A percentile compares a stretch with the other conserved stretches of the same genome.
Evolutionary conservation across 2,329 filamentous ascomycete genomes (phyloP).

Genomic region (Gliomastix tumulicola): DNA sequence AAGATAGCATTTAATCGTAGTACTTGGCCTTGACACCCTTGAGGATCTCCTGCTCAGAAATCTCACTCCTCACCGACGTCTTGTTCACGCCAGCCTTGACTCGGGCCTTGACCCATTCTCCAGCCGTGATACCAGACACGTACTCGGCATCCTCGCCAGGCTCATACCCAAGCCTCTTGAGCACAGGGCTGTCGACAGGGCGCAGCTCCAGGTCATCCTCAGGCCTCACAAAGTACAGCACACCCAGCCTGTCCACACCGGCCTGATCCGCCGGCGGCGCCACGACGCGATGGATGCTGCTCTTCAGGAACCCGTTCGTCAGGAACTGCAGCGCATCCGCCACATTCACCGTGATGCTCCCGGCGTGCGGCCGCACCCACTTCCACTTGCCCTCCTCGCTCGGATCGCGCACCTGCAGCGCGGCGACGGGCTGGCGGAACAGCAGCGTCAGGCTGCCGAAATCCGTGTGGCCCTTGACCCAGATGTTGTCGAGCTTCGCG

Average conservation of each 20-base stretch:
- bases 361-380: constrained; percentile 38
- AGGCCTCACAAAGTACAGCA: constrained; percentile 32
- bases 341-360: constrained; percentile 45
- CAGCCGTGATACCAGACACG: constrained; percentile 20
- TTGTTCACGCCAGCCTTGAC: constrained; percentile 11
- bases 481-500: constrained; percentile 21
- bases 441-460: constrained; percentile 48
- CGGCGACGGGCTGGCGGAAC: constrained; percentile 50
- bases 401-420: constrained; percentile 41
- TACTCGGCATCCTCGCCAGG: constrained; percentile 13
- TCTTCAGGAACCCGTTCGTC: constrained; percentile 36
- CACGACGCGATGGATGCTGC: constrained; percentile 34
- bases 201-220: constrained; percentile 22
- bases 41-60: constrained; percentile 18
- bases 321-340: constrained; percentile 42
- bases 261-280: constrained; percentile 34
- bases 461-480: constrained; percentile 42
- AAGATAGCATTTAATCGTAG: constrained; percentile 16
- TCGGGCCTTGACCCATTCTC: constrained; percentile 25
- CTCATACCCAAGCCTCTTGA: constrained; percentile 21
- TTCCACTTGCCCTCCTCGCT: constrained; percentile 33
- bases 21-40: constrained; percentile 22
- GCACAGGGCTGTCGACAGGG: constrained; percentile 20
- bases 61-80: constrained; percentile 15
- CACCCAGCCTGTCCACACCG: constrained; percentile 36